Percentiles rank a stretch among this genome's conserved stretches.
Evolutionary conservation across 2,329 filamentous ascomycete species (phyloP).

Genomic region (Rhynchosporium agropyri): DNA sequence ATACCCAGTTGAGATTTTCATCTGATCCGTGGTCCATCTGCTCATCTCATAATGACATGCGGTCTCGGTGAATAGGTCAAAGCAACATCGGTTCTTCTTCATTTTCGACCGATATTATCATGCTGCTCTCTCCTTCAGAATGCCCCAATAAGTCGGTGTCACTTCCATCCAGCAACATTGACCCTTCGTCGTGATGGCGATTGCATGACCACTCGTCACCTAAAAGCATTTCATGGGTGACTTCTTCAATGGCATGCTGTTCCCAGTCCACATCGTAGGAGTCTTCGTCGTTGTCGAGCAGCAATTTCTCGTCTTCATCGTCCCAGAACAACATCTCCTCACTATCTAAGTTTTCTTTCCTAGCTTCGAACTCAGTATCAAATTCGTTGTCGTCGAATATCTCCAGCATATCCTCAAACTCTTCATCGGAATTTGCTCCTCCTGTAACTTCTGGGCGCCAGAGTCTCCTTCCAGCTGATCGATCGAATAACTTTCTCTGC

Average conservation of each 20-base stretch:
- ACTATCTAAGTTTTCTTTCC: background rate
- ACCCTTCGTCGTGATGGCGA: background rate
- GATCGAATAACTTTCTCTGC: conserved; percentile 32
- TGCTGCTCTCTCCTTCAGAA: background rate
- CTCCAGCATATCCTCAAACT: conserved; percentile 9
- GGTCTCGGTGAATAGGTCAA: background rate
- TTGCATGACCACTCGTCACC: background rate
- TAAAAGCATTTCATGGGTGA: background rate
- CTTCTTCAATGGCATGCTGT: background rate
- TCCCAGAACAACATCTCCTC: conserved; percentile 14
- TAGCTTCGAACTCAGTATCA: background rate
- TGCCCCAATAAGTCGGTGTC: background rate
- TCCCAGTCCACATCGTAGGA: background rate
- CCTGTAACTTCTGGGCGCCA: background rate
- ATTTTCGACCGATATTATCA: background rate
- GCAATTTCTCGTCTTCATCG: conserved; percentile 1
- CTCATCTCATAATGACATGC: background rate
- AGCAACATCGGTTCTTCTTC: conserved; percentile 3
- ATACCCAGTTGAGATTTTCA: no score
- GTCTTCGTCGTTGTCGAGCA: background rate
- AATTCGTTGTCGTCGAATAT: background rate
- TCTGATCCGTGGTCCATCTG: no score
- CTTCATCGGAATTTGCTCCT: background rate
- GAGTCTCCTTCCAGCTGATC: conserved; percentile 21
- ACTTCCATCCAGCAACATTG: background rate